Conservation (phyloP, 2,329 filamentous ascomycete genomes). For the Myriosclerotinia scirpicola region DNA sequence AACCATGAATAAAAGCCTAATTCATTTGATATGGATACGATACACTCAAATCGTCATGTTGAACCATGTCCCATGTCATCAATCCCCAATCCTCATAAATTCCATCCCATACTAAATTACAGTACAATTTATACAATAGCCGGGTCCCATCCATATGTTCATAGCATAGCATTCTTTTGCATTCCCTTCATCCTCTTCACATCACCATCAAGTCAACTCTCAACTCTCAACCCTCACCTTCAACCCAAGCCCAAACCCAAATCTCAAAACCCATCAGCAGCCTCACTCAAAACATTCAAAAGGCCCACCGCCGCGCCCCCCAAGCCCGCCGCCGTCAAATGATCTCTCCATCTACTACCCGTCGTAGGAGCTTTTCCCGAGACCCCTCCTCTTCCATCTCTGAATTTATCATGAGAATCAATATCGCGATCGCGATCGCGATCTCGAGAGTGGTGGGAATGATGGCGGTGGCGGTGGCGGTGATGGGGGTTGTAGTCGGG, state of each 20-base stretch:
- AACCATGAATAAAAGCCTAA: neutral
- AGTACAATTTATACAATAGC: neutral
- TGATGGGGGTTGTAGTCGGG: neutral
- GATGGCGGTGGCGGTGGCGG: neutral
- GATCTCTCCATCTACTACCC: slow-evolving; percentile 50
- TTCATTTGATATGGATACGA: neutral
- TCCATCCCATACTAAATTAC: neutral
- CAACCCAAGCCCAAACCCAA: neutral
- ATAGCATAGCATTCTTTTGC: neutral
- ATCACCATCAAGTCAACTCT: neutral
- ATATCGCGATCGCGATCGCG: slow-evolving; percentile 18
- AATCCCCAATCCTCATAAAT: neutral
- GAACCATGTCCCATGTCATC: neutral
- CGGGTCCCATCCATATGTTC: neutral
- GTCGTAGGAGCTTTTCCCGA: slow-evolving; percentile 34
- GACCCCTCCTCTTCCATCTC: slow-evolving; percentile 8
- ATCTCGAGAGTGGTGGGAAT: neutral
- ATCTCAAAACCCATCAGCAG: slow-evolving; percentile 43
- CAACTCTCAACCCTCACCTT: no score
- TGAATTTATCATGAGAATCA: slow-evolving; percentile 17
- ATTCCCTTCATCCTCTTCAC: neutral
- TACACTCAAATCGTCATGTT: neutral
- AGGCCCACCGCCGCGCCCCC: slow-evolving; percentile 61
- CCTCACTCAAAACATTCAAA: slow-evolving; percentile 58
- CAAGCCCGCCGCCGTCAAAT: slow-evolving; percentile 58